Conservation (phyloP, 768 basidiomycete genomes). For the Suillus hirtellus region DNA sequence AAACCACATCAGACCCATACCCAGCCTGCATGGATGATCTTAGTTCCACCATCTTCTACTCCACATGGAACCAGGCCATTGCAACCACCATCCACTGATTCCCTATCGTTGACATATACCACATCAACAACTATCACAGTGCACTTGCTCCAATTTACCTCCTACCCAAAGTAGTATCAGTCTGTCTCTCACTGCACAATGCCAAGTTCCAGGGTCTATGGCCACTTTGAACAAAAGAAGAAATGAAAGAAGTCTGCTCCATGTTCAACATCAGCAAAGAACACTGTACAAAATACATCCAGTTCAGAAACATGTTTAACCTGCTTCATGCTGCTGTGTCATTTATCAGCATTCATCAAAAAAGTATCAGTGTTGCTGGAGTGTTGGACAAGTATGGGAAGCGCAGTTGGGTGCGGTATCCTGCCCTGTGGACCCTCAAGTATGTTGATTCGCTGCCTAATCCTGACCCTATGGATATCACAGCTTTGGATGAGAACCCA, state of each 20-base stretch:
- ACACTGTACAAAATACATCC: slow-evolving; percentile 71
- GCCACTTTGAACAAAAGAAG: slow-evolving; percentile 95
- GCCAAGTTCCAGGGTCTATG: slow-evolving; percentile 98
- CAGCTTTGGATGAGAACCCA: slow-evolving; percentile 82
- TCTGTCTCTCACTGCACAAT: slow-evolving; percentile 92
- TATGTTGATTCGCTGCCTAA: slow-evolving; percentile 95
- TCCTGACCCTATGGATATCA: slow-evolving; percentile 93
- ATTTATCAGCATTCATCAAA: slow-evolving; percentile 91
- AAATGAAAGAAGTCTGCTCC: slow-evolving; percentile 98
- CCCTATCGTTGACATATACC: slow-evolving; percentile 91
- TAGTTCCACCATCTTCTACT: slow-evolving; percentile 95
- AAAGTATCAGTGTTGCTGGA: slow-evolving; percentile 91
- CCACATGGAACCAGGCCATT: slow-evolving; percentile 94
- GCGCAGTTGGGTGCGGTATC: slow-evolving; percentile 95
- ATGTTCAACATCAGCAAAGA: slow-evolving; percentile 98
- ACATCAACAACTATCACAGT: slow-evolving; percentile 95
- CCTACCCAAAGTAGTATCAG: slow-evolving; percentile 86
- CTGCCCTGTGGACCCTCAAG: slow-evolving; percentile 93
- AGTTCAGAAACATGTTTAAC: slow-evolving; percentile 95
- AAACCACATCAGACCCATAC: slow-evolving; percentile 94
- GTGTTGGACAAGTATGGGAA: slow-evolving; percentile 98
- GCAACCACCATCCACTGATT: slow-evolving; percentile 72
- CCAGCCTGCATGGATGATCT: slow-evolving; percentile 97
- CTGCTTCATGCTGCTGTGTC: slow-evolving; percentile 90
- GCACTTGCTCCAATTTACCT: slow-evolving; percentile 89